These are phyloP conservation scores for Chalciporus piperatus DNA, from an alignment of 768 basidiomycete genomes.

Conservation along the genomic window DNA sequence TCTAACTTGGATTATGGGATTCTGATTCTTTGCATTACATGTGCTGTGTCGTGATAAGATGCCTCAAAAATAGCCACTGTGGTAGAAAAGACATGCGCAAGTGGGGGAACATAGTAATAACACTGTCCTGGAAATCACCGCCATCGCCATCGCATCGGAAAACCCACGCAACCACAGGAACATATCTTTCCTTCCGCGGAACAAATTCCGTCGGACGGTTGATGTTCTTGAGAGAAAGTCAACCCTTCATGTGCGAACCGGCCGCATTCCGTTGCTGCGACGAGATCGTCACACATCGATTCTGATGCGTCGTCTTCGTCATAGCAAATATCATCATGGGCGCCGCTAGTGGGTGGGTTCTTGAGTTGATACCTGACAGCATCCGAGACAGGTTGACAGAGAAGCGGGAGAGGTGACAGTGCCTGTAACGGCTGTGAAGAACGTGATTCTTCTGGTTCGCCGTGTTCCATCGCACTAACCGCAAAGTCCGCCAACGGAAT, in stretches of 20 bases:
- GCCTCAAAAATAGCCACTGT: slow-evolving; percentile 17
- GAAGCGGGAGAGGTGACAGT: slow-evolving; percentile 31
- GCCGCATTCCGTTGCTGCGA: slow-evolving; percentile 3
- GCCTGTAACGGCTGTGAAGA: slow-evolving; percentile 6
- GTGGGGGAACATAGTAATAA: background rate
- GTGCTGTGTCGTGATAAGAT: slow-evolving; percentile 21
- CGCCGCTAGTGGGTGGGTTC: slow-evolving; percentile 1
- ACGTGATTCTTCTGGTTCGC: background rate
- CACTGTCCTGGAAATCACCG: slow-evolving; percentile 9
- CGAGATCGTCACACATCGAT: slow-evolving; percentile 19
- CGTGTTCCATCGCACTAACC: slow-evolving; percentile 16
- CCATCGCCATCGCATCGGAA: slow-evolving; percentile 27
- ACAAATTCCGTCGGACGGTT: slow-evolving; percentile 10
- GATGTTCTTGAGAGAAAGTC: slow-evolving; percentile 14
- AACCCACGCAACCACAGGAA: slow-evolving; percentile 16
- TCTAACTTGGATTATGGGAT: slow-evolving; percentile 18
- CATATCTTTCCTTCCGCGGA: slow-evolving; percentile 18
- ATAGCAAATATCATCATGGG: slow-evolving; percentile 7
- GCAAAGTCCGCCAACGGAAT: slow-evolving; percentile 31
- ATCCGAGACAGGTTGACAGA: slow-evolving; percentile 35
- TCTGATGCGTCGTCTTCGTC: slow-evolving; percentile 13
- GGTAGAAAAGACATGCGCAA: background rate
- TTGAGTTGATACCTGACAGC: slow-evolving; percentile 30
- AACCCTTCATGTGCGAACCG: slow-evolving; percentile 20
- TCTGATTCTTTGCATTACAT: slow-evolving; percentile 18